Percentiles rank a stretch among this genome's conserved stretches.
These are phyloP conservation scores for Neurospora sp. DNA, from an alignment of 495 filamentous ascomycete species.

Conservation along the genomic window DNA sequence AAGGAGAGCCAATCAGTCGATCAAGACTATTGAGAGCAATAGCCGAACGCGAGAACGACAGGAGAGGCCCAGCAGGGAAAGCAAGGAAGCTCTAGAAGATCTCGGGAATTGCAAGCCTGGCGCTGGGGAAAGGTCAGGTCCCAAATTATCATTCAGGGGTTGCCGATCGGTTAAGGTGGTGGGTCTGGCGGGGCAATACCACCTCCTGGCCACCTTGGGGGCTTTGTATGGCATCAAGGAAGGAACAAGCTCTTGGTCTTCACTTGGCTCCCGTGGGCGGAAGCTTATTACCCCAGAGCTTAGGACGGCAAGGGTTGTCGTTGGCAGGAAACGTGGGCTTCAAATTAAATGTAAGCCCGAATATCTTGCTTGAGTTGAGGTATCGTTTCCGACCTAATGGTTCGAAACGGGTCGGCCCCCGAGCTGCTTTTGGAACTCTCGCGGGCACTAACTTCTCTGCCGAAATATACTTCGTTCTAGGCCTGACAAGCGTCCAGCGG, in stretches of 20 bases:
- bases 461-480: not conserved
- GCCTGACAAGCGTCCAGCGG: not conserved
- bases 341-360: not conserved
- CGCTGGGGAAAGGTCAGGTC: not conserved
- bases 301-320: not conserved
- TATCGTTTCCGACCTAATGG: not conserved
- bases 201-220: not conserved
- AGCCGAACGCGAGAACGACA: not conserved
- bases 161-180: not conserved
- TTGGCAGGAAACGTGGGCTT: not conserved
- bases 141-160: not conserved
- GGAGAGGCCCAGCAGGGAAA: not conserved
- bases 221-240: no score
- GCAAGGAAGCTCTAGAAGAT: not conserved
- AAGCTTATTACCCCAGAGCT: not conserved
- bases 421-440: not conserved
- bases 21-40: not conserved
- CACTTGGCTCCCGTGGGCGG: not conserved
- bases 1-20: not conserved
- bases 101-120: not conserved
- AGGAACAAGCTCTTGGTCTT: not conserved
- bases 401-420: not conserved
- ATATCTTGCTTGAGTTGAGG: not conserved
- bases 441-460: not conserved
- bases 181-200: not conserved